phyloP scores from a whole-genome alignment of 345 rosid species.

The Crucihimalaya himalaica region DNA sequence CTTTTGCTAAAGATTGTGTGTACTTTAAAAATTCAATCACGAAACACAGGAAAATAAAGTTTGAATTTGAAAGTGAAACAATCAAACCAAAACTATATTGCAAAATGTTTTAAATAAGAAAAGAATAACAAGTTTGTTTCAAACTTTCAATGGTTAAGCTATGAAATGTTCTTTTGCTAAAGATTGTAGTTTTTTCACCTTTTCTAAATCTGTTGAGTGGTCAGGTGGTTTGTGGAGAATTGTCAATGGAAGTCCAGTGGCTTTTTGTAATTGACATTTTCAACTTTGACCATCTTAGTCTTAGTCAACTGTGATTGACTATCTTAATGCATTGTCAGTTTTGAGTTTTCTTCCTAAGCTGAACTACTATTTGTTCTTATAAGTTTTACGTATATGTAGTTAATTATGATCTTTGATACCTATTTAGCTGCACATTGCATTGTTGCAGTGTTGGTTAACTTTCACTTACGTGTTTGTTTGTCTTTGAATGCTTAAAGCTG shows the following conservation, averaged over 20 bases:
- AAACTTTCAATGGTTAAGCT: too few relatives aligned
- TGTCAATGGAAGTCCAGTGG: not conserved
- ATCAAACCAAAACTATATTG: too few relatives aligned
- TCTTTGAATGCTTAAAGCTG: slow-evolving; percentile 42
- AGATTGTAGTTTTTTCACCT: not conserved
- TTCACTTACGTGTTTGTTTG: slow-evolving; percentile 14
- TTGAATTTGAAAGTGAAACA: too few relatives aligned
- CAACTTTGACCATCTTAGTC: slow-evolving; percentile 8
- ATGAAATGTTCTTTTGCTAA: slow-evolving; percentile 12
- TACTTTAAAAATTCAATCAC: too few relatives aligned
- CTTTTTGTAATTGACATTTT: not conserved
- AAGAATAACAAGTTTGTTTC: too few relatives aligned
- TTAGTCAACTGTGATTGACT: not conserved
- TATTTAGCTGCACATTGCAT: not conserved
- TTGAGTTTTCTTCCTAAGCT: not conserved
- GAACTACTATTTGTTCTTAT: not conserved
- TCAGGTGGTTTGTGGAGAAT: not conserved
- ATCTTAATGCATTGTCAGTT: not conserved
- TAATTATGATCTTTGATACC: not conserved
- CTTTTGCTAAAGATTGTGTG: not conserved
- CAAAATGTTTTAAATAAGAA: too few relatives aligned
- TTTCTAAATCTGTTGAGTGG: not conserved
- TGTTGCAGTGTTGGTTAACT: not conserved
- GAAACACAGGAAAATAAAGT: too few relatives aligned
- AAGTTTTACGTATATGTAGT: not conserved